These are phyloP conservation scores for Quercus phellos DNA, from an alignment of 331 rosid genomes.

Conservation along the genomic window DNA sequence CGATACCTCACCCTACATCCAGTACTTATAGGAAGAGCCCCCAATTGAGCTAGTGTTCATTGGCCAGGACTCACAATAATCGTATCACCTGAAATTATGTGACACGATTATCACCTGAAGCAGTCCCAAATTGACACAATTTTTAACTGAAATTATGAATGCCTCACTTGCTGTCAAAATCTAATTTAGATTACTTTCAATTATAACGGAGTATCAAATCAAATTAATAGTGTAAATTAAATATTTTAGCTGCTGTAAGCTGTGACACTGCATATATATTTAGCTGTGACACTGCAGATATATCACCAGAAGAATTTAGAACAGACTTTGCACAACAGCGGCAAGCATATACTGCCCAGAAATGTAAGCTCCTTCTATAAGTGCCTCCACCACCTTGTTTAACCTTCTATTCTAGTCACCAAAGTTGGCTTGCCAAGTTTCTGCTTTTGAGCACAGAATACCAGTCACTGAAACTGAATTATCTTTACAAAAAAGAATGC, in stretches of 20 bases:
- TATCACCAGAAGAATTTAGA: neutral
- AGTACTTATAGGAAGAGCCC: no score
- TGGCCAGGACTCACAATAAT: no score
- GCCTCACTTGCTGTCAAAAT: neutral
- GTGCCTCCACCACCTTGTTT: neutral
- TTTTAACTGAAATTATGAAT: neutral
- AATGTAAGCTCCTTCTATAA: slow-evolving; percentile 9
- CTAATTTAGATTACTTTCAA: neutral
- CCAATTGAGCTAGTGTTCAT: no score
- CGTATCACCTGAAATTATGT: no score
- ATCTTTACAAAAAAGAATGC: neutral
- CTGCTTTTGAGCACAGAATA: neutral
- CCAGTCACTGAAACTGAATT: neutral
- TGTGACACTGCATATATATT: neutral
- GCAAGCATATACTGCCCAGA: neutral
- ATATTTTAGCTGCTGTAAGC: neutral
- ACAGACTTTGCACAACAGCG: neutral
- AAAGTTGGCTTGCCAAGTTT: slow-evolving; percentile 17
- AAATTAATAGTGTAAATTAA: neutral
- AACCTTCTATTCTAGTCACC: neutral
- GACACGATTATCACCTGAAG: neutral
- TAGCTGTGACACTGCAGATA: neutral
- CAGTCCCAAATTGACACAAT: neutral
- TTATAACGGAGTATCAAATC: neutral
- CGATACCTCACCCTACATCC: no score